Evolutionary conservation across 2,329 filamentous ascomycete genomes (phyloP).

Genomic region (Colletotrichum sp.): DNA sequence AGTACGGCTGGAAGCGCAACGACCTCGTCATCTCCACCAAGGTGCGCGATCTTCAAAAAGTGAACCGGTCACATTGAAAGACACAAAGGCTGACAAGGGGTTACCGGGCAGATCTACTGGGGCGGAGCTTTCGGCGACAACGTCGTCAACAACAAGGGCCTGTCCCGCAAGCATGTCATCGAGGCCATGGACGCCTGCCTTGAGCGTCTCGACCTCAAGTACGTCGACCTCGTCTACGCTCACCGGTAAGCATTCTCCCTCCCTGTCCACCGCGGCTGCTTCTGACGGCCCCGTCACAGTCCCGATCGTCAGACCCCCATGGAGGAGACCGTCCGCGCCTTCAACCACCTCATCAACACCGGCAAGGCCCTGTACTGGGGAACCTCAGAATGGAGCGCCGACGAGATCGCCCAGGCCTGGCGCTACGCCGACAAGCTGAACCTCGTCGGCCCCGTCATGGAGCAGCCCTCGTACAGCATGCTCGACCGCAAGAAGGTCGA

Average conservation of each 20-base stretch:
- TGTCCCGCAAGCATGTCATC: slow-evolving; percentile 73
- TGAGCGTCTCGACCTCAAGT: slow-evolving; percentile 60
- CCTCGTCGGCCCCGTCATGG: slow-evolving; percentile 68
- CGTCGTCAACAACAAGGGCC: slow-evolving; percentile 69
- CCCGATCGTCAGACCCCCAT: slow-evolving; percentile 72
- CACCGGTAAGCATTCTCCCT: slow-evolving; percentile 49
- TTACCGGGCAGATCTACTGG: slow-evolving; percentile 62
- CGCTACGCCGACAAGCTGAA: slow-evolving; percentile 64
- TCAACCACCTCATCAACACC: slow-evolving; percentile 72
- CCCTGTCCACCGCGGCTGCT: not conserved
- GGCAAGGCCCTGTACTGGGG: slow-evolving; percentile 77
- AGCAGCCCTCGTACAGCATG: slow-evolving; percentile 73
- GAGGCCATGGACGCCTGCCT: slow-evolving; percentile 68
- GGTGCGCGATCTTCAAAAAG: slow-evolving; percentile 32
- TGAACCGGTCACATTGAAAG: not conserved
- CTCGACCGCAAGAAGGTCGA: slow-evolving; percentile 68
- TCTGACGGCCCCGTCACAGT: not conserved
- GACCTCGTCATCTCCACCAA: slow-evolving; percentile 68
- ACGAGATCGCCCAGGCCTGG: slow-evolving; percentile 69
- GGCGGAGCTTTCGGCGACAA: slow-evolving; percentile 65
- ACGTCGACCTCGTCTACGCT: slow-evolving; percentile 73
- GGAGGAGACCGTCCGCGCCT: slow-evolving; percentile 73
- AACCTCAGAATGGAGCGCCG: slow-evolving; percentile 71
- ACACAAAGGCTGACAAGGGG: not conserved
- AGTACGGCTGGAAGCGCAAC: slow-evolving; percentile 65